phyloP scores from a whole-genome alignment of 768 basidiomycete genomes.

The Suillus discolor region DNA sequence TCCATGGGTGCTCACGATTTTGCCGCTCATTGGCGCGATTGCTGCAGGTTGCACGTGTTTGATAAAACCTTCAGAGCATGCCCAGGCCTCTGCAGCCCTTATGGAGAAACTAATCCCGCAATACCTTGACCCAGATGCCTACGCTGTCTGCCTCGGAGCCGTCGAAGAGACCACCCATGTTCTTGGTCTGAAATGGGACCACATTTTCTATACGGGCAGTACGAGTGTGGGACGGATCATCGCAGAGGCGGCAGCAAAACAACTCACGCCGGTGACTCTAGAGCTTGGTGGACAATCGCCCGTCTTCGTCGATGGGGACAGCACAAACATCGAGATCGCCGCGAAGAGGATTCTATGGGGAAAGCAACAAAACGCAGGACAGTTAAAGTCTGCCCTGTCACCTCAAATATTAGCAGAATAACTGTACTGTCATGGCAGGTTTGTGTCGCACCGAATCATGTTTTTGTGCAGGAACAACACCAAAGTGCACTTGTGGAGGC shows the following conservation, averaged over 20 bases:
- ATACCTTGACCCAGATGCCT: constrained; percentile 49
- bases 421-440: constrained; percentile 18
- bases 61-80: constrained; percentile 64
- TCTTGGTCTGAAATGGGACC: constrained; percentile 4
- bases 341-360: constrained; percentile 66
- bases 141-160: constrained; percentile 48
- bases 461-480: constrained; percentile 39
- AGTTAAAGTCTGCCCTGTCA: constrained; percentile 34
- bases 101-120: constrained; percentile 53
- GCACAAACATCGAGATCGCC: constrained; percentile 44
- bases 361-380: constrained; percentile 62
- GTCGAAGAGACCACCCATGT: constrained; percentile 41
- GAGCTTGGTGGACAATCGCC: constrained; percentile 42
- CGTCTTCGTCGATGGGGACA: constrained; percentile 40
- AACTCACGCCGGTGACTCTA: constrained; percentile 45
- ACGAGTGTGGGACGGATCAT: constrained; percentile 39
- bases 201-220: constrained; percentile 34
- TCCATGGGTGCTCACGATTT: constrained; percentile 52
- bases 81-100: constrained; percentile 45
- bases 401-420: not conserved
- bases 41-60: constrained; percentile 63
- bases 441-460: constrained; percentile 41
- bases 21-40: constrained; percentile 64
- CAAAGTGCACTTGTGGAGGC: constrained; percentile 47
- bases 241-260: constrained; percentile 44